Evolutionary conservation across 2,329 filamentous ascomycete species (phyloP), one percentile per base, ranked within the genome.

Genomic region (Stachybotrys elegans): DNA sequence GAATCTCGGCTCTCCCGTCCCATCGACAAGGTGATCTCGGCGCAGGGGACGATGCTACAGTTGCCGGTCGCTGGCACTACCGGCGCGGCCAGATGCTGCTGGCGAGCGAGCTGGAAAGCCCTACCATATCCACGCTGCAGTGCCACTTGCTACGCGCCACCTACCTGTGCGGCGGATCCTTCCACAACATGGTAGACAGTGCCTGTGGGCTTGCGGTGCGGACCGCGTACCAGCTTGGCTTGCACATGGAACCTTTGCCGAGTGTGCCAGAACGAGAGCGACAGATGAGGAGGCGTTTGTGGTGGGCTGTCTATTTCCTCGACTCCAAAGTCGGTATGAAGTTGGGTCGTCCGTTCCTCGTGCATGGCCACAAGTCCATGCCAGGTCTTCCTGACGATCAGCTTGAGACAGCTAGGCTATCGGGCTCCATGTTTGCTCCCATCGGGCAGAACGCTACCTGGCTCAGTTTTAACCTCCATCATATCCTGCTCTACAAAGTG

Each of bases 231-330:
- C 64, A 68, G 35, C 55, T 75, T 0, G 72, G 72, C 0, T 54
- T 76, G 5, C 71, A 75, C 53, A 49, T 65, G 0, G 69, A 75
- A 20, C 70, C 72, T 1, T 54, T 61, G 1, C 40, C 48, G 6
- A 45, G 50, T 29, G 46, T 69, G 40, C 53, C 63, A 0, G 45
- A 44, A 4, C 34, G 44, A 0, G 52, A 69, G 40, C 51, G 63
- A 20, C 70, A 74, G 47, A 54, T 73, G 47, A 67, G 69, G 6
- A 71, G 67, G 47, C 63, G 72, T 1, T 43, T 77, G 13, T 79
- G 75, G 74, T 78, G 73, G 74, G 58, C 57, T 1, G 48, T 78
- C 3, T 76, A 69, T 49, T 57, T 61, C 2, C 55, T 77, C 16
- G 75, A 78, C 43, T 66, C 58, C 43, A 72, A 71, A 46, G 61